Conservation (phyloP, 108 stramenopile species). For the Parietichytrium sp. region DNA sequence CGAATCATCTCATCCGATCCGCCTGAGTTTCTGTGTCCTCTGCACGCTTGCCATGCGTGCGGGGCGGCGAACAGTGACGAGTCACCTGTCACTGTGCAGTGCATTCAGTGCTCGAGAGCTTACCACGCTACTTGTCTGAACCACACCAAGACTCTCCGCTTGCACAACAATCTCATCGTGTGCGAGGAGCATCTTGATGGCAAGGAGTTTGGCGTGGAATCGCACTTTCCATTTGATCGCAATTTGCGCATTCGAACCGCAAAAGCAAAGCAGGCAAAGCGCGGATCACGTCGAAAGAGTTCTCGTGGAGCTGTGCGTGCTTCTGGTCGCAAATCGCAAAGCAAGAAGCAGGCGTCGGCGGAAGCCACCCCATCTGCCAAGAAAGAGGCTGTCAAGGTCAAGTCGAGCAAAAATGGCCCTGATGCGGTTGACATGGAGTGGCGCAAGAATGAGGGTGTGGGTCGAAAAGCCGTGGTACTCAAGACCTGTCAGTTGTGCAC, state of each 20-base stretch:
- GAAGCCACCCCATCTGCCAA: too few relatives aligned
- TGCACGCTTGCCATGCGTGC: conserved; percentile 26
- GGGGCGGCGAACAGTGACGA: too few relatives aligned
- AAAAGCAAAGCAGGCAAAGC: background rate
- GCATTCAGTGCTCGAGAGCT: conserved; percentile 7
- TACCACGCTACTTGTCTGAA: background rate
- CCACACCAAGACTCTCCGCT: background rate
- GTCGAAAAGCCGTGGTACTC: background rate
- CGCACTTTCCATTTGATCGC: background rate
- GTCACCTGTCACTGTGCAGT: background rate
- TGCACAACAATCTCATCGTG: conserved; percentile 7
- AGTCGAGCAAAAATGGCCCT: background rate
- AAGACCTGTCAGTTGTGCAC: conserved; percentile 30
- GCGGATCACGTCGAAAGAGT: too few relatives aligned
- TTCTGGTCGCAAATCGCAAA: too few relatives aligned
- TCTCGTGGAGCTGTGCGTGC: too few relatives aligned
- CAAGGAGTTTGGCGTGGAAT: conserved; percentile 22
- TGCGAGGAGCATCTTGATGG: background rate
- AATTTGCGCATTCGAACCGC: background rate
- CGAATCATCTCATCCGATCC: background rate
- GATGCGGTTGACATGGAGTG: background rate
- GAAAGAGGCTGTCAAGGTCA: too few relatives aligned
- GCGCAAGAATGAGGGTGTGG: background rate
- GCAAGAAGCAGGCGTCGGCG: too few relatives aligned
- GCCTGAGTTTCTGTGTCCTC: background rate